Percentiles rank a stretch among this genome's conserved stretches.
Evolutionary conservation across 2,329 filamentous ascomycete species (phyloP).

Genomic region (Ophiostoma quercus): DNA sequence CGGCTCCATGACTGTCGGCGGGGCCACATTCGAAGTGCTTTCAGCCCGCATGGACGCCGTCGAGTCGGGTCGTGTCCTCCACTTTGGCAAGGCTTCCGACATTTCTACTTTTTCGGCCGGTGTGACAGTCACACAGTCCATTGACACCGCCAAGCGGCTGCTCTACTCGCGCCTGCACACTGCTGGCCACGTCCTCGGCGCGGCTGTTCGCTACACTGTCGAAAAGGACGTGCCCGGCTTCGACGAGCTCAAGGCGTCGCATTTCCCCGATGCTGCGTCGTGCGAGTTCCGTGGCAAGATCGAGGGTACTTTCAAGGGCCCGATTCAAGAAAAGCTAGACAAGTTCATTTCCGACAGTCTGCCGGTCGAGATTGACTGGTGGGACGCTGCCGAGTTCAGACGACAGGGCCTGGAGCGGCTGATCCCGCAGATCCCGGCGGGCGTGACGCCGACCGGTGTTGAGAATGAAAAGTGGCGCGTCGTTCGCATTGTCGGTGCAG

Average conservation of each 20-base stretch:
- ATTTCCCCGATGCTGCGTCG: conserved; percentile 62
- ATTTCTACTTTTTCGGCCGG: conserved; percentile 38
- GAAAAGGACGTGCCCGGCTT: conserved; percentile 49
- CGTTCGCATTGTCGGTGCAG: conserved; percentile 62
- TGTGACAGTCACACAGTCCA: conserved; percentile 48
- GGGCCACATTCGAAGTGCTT: conserved; percentile 45
- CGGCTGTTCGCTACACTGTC: conserved; percentile 58
- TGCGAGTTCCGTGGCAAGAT: conserved; percentile 66
- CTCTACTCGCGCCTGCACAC: conserved; percentile 67
- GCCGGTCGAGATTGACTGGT: conserved; percentile 61
- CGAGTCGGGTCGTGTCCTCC: conserved; percentile 53
- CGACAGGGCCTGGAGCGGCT: conserved; percentile 50
- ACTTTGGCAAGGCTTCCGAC: conserved; percentile 54
- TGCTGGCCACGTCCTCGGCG: conserved; percentile 65
- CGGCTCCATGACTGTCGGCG: conserved; percentile 46
- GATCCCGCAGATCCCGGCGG: conserved; percentile 39
- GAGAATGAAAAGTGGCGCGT: conserved; percentile 56
- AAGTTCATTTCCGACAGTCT: conserved; percentile 51
- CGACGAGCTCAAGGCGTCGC: conserved; percentile 65
- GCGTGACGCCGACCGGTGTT: neutral
- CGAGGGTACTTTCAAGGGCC: conserved; percentile 55
- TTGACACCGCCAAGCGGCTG: conserved; percentile 56
- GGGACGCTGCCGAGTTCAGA: conserved; percentile 58
- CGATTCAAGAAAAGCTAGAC: conserved; percentile 58
- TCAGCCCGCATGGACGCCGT: conserved; percentile 52